Conservation (phyloP, 345 rosid genomes). For the Draba incana region DNA sequence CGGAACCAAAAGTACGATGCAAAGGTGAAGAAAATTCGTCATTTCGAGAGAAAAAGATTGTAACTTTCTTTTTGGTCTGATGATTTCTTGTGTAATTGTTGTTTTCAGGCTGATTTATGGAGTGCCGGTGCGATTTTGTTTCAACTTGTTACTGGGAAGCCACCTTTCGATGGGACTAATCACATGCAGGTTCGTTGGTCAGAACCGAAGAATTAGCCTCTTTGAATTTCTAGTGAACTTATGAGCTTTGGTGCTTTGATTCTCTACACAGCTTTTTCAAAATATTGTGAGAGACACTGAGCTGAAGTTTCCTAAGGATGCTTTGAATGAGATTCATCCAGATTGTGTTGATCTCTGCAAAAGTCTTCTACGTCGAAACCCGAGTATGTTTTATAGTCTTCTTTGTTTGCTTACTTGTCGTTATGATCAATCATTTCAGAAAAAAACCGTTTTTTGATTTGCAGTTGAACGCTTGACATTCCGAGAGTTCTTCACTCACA, state of each 20-base stretch:
- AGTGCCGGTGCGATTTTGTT: constrained; percentile 87
- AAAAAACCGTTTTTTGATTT: background rate
- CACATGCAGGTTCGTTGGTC: constrained; percentile 58
- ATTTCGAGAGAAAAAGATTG: background rate
- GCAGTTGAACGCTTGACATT: constrained; percentile 74
- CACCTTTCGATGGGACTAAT: constrained; percentile 74
- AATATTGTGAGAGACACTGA: constrained; percentile 70
- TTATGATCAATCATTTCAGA: constrained; percentile 8
- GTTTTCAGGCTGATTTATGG: constrained; percentile 80
- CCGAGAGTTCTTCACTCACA: constrained; percentile 75
- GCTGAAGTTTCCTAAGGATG: constrained; percentile 67
- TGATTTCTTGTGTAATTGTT: constrained; percentile 6
- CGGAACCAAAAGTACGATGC: constrained; percentile 79
- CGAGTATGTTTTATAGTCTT: too few species aligned
- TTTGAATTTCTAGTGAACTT: constrained; percentile 25
- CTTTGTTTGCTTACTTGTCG: constrained; percentile 15
- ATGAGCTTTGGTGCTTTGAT: constrained; percentile 30
- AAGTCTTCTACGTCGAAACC: constrained; percentile 66
- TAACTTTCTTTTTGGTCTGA: background rate
- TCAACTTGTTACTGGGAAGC: constrained; percentile 82
- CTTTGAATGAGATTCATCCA: constrained; percentile 59
- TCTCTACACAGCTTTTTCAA: constrained; percentile 62
- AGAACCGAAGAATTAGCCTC: background rate
- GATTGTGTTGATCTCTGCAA: constrained; percentile 80
- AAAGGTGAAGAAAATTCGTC: constrained; percentile 56